These are phyloP conservation scores for Raffaelea ambrosiae DNA, from an alignment of 2,329 filamentous ascomycete species.

Conservation along the genomic window DNA sequence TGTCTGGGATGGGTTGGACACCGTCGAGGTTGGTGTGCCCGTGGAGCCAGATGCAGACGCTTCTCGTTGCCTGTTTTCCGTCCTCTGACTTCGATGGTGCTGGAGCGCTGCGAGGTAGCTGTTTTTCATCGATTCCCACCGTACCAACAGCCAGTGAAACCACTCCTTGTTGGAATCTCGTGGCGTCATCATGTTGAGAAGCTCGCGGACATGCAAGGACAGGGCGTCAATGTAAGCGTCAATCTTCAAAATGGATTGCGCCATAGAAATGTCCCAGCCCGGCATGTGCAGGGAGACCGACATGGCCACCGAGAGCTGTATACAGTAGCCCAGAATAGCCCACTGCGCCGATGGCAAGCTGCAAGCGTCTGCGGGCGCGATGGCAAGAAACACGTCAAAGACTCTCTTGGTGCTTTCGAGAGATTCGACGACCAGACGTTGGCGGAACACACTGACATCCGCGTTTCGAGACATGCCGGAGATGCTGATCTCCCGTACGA, in stretches of 20 bases:
- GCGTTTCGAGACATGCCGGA: conserved; percentile 4
- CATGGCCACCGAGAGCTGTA: not conserved
- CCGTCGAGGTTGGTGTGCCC: not conserved
- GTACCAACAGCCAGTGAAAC: not conserved
- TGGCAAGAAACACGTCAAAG: conserved; percentile 1
- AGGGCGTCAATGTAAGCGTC: conserved; percentile 4
- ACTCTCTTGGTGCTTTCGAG: conserved; percentile 1
- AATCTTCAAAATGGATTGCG: conserved; percentile 2
- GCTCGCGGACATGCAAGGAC: not conserved
- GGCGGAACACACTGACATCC: conserved; percentile 1
- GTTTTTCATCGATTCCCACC: not conserved
- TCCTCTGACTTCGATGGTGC: too few species aligned
- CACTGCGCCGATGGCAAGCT: not conserved
- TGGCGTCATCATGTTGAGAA: not conserved
- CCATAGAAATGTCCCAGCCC: conserved; percentile 3
- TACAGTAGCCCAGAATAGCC: conserved; percentile 3
- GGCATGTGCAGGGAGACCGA: not conserved
- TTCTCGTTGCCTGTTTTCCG: too few species aligned
- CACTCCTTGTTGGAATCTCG: not conserved
- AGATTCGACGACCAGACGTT: not conserved
- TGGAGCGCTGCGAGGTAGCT: not conserved
- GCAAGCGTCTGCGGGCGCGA: not conserved
- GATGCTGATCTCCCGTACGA: conserved; percentile 3
- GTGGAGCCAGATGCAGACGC: not conserved
- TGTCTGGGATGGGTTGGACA: too few species aligned